Evolutionary conservation across 331 rosid genomes (phyloP).

Genomic region (Quercus lobata): DNA sequence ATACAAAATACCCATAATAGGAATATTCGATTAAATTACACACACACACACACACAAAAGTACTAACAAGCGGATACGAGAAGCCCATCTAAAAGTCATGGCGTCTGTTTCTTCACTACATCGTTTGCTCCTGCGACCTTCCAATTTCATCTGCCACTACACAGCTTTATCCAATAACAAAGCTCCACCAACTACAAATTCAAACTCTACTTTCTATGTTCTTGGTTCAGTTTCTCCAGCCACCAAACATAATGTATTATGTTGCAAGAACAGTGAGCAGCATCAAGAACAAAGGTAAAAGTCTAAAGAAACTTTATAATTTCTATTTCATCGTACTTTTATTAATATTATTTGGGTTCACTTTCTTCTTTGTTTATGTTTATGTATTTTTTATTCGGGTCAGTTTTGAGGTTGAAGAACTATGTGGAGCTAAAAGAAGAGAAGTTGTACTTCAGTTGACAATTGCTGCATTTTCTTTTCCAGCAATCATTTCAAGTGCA

Average conservation of each 20-base stretch:
- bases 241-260: background rate
- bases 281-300: slow-evolving; percentile 5
- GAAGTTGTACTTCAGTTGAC: slow-evolving; percentile 38
- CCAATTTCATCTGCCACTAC: slow-evolving; percentile 13
- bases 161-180: slow-evolving; percentile 1
- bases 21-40: no score
- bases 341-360: background rate
- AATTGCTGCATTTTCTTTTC: slow-evolving; percentile 28
- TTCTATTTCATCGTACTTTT: background rate
- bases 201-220: background rate
- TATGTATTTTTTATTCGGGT: background rate
- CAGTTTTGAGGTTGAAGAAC: slow-evolving; percentile 34
- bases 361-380: background rate
- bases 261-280: slow-evolving; percentile 11
- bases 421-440: slow-evolving; percentile 36
- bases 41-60: background rate
- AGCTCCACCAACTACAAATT: background rate
- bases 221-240: slow-evolving; percentile 16
- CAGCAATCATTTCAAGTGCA: slow-evolving; percentile 16
- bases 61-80: background rate
- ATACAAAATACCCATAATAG: background rate
- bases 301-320: no score
- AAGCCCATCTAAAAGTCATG: slow-evolving; percentile 51
- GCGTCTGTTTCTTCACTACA: slow-evolving; percentile 43
- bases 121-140: slow-evolving; percentile 28